Evolutionary conservation across 805 yeast species (phyloP), one percentile per base, ranked within the genome.

Genomic region (Grigorovia transvaalensis): DNA sequence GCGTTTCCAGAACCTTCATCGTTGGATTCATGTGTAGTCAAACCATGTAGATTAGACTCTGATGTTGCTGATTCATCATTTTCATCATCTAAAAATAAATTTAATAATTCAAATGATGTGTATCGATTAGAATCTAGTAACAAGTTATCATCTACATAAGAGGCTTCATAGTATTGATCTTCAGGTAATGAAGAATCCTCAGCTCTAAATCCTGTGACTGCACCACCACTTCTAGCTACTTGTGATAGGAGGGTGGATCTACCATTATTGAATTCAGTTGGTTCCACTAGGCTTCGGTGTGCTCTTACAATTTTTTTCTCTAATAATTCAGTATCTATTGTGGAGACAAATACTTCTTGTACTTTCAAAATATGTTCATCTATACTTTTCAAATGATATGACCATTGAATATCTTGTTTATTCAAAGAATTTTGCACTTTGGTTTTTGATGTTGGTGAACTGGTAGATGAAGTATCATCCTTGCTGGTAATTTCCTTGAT

Each of bases 321-420:
- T 56, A 85, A 74, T 0, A 54, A 47, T 6, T 76, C 81, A 0
- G 80, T 76, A 2, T 70, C 61, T 9, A 75, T 69, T 49, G 71
- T 67, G 6, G 71, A 66, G 1, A 78, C 76, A 42, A 71, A 68
- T 4, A 81, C 74, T 33, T 79, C 76, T 1, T 85, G 87, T 33
- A 74, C 75, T 54, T 74, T 78, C 47, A 82, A 52, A 1, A 84
- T 74, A 52, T 88, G 71, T 59, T 85, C 93, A 49, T 81, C 81
- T 1, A 73, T 66, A 59, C 76, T 78, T 20, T 65, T 69, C 55
- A 85, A 66, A 58, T 70, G 81, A 43, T 72, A 70, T 6, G 72
- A 71, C 85, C 88, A 84, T 17, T 80, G 78, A 44, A 74, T 63
- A 60, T 84, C 89, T 8, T 80, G 58, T 15, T 77, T 71, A 1